Conservation (phyloP, 768 basidiomycete genomes). For the Amanita thiersii region DNA sequence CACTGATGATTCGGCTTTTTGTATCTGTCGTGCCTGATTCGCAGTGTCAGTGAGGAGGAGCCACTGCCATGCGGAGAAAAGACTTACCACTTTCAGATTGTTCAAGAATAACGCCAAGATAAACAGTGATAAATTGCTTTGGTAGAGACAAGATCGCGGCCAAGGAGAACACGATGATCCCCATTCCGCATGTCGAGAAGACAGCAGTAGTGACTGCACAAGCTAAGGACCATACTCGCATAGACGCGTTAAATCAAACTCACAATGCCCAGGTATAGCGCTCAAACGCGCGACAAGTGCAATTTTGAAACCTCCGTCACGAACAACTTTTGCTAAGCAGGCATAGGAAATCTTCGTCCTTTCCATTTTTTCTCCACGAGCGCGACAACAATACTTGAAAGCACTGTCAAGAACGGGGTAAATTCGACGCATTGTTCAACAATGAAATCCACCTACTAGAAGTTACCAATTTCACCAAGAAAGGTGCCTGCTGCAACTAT, state of each 20-base stretch:
- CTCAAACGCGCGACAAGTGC: conserved; percentile 71
- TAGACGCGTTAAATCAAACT: conserved; percentile 17
- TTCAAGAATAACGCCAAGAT: conserved; percentile 77
- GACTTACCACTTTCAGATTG: conserved; percentile 30
- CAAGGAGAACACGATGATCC: conserved; percentile 63
- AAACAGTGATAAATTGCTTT: conserved; percentile 89
- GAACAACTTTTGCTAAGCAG: conserved; percentile 58
- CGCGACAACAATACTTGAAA: conserved; percentile 73
- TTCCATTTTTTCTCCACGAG: conserved; percentile 71
- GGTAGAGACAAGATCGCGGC: conserved; percentile 82
- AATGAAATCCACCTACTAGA: conserved; percentile 49
- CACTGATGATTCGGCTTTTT: conserved; percentile 57
- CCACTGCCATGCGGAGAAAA: background rate
- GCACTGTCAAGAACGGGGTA: conserved; percentile 34
- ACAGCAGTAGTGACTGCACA: conserved; percentile 74
- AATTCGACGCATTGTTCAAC: conserved; percentile 1
- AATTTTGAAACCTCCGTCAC: conserved; percentile 84
- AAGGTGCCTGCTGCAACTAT: conserved; percentile 83
- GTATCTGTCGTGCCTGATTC: conserved; percentile 26
- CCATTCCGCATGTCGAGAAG: conserved; percentile 87
- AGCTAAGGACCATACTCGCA: conserved; percentile 4
- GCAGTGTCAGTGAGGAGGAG: background rate
- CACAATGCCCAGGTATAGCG: conserved; percentile 84
- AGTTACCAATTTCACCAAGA: conserved; percentile 82
- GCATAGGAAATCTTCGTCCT: conserved; percentile 49